Conservation (phyloP, 345 rosid species). For the Bretschneidera sinensis region DNA sequence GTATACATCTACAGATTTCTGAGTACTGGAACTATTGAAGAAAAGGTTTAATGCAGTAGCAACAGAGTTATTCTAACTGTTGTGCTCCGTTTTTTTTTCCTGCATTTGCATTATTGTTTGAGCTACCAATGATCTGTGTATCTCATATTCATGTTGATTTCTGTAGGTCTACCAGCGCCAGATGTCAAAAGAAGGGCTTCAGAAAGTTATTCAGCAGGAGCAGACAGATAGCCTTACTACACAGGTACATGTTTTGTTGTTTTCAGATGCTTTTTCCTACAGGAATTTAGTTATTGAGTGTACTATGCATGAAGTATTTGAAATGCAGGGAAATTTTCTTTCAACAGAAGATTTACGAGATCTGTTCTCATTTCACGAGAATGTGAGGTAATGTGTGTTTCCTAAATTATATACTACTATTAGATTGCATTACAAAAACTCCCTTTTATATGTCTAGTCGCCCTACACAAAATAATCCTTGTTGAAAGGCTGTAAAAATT, state of each 20-base stretch:
- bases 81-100: slow-evolving; percentile 1
- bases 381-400: slow-evolving; percentile 44
- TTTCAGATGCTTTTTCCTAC: slow-evolving; percentile 6
- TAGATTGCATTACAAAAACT: background rate
- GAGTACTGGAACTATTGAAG: slow-evolving; percentile 97
- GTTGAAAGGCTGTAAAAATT: too few relatives aligned
- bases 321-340: slow-evolving; percentile 71
- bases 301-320: slow-evolving; percentile 6
- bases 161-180: slow-evolving; percentile 94
- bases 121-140: slow-evolving; percentile 8
- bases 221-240: slow-evolving; percentile 37
- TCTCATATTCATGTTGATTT: slow-evolving; percentile 18
- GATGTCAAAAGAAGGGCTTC: slow-evolving; percentile 99
- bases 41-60: slow-evolving; percentile 55
- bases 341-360: slow-evolving; percentile 86
- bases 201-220: slow-evolving; percentile 83
- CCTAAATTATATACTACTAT: slow-evolving; percentile 9
- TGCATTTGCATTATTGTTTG: background rate
- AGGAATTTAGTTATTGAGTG: slow-evolving; percentile 1
- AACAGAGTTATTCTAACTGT: slow-evolving; percentile 1
- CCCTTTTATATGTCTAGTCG: background rate
- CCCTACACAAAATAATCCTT: background rate
- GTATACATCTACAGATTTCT: slow-evolving; percentile 92
- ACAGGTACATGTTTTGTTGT: slow-evolving; percentile 42
- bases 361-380: slow-evolving; percentile 73